Evolutionary conservation across 768 basidiomycete genomes (phyloP), one percentile per base, ranked within the genome.

Genomic region (Termitomyces sp.): DNA sequence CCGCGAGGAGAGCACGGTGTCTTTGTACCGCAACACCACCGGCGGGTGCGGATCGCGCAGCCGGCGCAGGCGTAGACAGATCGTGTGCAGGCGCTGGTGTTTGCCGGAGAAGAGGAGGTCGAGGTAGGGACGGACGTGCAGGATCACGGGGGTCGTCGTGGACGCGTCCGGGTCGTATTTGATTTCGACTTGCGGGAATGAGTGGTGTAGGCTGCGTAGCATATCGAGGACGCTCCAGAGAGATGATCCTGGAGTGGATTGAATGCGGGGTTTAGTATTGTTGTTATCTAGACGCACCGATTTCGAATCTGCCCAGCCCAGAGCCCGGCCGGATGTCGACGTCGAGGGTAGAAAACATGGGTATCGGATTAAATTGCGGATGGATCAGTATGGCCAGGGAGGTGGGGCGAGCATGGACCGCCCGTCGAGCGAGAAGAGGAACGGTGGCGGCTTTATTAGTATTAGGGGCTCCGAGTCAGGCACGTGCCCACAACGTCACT

Each of bases 51-150:
- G 78, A 53, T 86, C 85, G 20, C 81, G 84, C 16, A 90, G 79
- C 61, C 79, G 84, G 63, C 86, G 80, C 39, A 92, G 69, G 63
- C 86, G 80, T 37, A 92, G 69, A 62, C 82, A 86, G 50, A 94
- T 90, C 6, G 88, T 91, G 56, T 88, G 88, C 20, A 94, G 77
- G 22, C 91, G 83, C 63, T 94, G 92, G 58, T 87, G 79, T 62
- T 81, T 80, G 12, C 87, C 84, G 18, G 91, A 90, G 71, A 93
- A 94, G 44, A 94, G 77, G n/a, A 94, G 79, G 67, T 92, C 90
- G 53, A 94, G 76, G 67, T 93, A 88, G 1, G 91, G 91, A 18
- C 86, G 84, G 27, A 92, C 72, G 64, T 92, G 89, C 0, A 94
- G 72, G 64, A 94, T 79, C 24, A 93, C 76, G 1, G 90, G 90